Base-by-base conservation (phyloP, 2,329 filamentous ascomycete species). In the Botrytis paeoniae region DNA sequence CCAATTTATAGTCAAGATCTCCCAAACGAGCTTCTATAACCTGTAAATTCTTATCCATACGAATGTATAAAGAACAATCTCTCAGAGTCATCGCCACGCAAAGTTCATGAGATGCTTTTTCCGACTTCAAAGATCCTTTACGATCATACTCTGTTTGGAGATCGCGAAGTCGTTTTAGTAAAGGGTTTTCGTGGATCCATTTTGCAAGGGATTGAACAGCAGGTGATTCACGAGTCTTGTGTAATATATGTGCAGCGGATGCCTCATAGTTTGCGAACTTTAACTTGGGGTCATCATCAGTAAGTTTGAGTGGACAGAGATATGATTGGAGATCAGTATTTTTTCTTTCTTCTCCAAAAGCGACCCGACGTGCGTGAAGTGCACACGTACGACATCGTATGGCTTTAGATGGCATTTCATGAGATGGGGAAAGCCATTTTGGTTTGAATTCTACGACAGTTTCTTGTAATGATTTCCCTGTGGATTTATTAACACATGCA, bases 361-460 rank as follows among this genome's bases (percentile, higher is more conserved):
- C 69, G 74, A 75, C 51, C 8, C 57, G 59, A 32, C 43, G 71
- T 37, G 66, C 71, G 73, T 69, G 77, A 41, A 43, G 77, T 74
- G 93, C 93, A 80, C 93, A 96, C 57, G 91, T 94, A 45, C 93
- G 89, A 82, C 93, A 96, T 69, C 92, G 86, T 69, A 84, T 86
- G 59, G 92, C 88, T 41, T 83, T 82, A 0, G 80, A 39, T 1
- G 93, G 93, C 0, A 93, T 92, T 54, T 88, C 89, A 6, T 91
- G 92, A 3, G 92, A 95, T 80, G 94, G 92, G 14, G 86, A 83
- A 39, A 96, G 87, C 93, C 93, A 96, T 82, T 96, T 96, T 22
- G 93, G 93, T 80, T 96, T 96, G 82, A 95, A 92, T 80, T 95
- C 92, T 72, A 93, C 83, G 45, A 92, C 80, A 9, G 82, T 77